These are phyloP conservation scores for Podospora comata DNA, from an alignment of 495 filamentous ascomycete genomes.

Conservation along the genomic window DNA sequence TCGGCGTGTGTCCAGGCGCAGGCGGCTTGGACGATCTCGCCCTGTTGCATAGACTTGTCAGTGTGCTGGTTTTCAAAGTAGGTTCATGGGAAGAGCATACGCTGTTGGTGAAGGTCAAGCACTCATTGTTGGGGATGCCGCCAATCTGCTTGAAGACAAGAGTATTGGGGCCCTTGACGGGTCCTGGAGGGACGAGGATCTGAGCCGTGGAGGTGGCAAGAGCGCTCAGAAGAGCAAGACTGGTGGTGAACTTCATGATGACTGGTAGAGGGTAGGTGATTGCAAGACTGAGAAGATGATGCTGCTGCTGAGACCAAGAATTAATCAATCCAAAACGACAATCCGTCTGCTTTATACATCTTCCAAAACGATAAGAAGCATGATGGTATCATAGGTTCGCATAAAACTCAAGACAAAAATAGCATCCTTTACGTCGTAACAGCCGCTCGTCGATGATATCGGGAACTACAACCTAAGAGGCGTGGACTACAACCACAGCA, in stretches of 20 bases:
- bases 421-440: too few relatives aligned
- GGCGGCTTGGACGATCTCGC: constrained; percentile 35
- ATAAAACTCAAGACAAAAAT: too few relatives aligned
- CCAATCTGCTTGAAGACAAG: constrained; percentile 32
- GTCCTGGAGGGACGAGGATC: constrained; percentile 12
- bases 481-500: too few relatives aligned
- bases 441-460: too few relatives aligned
- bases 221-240: constrained; percentile 12
- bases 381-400: too few relatives aligned
- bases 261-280: neutral
- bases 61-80: constrained; percentile 3
- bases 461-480: too few relatives aligned
- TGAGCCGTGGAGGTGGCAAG: constrained; percentile 17
- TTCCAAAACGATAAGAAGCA: too few relatives aligned
- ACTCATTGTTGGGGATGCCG: constrained; percentile 34
- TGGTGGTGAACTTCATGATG: constrained; percentile 23
- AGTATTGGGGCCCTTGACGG: constrained; percentile 19
- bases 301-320: too few relatives aligned
- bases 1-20: constrained; percentile 32
- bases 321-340: too few relatives aligned
- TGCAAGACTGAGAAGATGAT: too few relatives aligned
- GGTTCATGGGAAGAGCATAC: constrained; percentile 13
- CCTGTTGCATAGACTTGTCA: constrained; percentile 14
- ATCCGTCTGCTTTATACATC: too few relatives aligned
- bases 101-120: constrained; percentile 37